Base-by-base conservation (phyloP, 1,284 basidiomycete genomes). In the Ceratobasidium theobromae region DNA sequence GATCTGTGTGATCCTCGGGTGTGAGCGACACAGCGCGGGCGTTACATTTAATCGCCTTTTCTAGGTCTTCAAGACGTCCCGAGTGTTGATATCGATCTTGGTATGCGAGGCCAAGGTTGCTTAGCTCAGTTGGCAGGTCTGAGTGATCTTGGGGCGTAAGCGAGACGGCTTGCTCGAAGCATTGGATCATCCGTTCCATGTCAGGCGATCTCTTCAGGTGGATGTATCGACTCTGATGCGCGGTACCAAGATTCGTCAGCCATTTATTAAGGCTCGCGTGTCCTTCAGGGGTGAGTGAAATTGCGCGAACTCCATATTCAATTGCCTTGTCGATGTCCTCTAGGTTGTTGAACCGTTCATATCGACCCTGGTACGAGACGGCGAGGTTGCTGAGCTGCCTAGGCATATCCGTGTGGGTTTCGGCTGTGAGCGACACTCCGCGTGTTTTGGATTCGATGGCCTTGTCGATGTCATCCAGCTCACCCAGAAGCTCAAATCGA, bases 401-500 rank as follows among this genome's bases (percentile, higher is more conserved):
- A 6, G 54, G 53, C 9, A 45, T 35, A 32, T 27, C 11, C 8
- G 30, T 5, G 16, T 60, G 30, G n/a, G 18, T 27, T 25, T 51
- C 3, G 3, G 30, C 9, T 0, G 55, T 40, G 3, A 58, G 32
- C 4, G 11, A 14, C 12, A 60, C 21, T 2, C 43, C 54, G 30
- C 40, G 4, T 14, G n/a, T 6, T 12, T 58, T 32, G 14, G 35
- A 35, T 25, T 25, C 18, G 23, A 66, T 66, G 0, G 67, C 67
- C 14, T 55, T n/a, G 14, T 58, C 43, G 12, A 68, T 21, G 65
- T 68, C 64, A 21, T 41, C 32, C 2, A 53, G 5, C 14, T 41
- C 40, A 1, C 40, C 40, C 2, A 57, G 28, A 8, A 23, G 41
- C 6, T 33, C 3, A 28, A 45, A 57, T 41, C 54, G 9, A 30